phyloP scores from a whole-genome alignment of 345 rosid genomes.

The Citrus mangshanensis region DNA sequence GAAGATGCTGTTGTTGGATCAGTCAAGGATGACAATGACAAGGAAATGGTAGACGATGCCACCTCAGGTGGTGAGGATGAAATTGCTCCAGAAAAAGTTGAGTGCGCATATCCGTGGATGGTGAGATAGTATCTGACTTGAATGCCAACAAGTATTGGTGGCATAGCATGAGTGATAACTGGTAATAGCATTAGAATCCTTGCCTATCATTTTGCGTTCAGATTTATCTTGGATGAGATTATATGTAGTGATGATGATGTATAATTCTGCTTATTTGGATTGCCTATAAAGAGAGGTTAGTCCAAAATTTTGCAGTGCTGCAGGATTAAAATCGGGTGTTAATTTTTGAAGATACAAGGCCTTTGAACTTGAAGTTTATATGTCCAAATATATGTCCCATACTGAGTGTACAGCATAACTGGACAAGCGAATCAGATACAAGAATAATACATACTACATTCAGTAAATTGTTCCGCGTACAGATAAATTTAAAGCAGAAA shows the following conservation, averaged over 20 bases:
- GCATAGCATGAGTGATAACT: conserved; percentile 12
- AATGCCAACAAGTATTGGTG: not conserved
- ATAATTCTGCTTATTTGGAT: conserved; percentile 24
- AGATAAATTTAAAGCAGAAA: no score
- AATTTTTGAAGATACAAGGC: not conserved
- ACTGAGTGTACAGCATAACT: no score
- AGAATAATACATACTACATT: no score
- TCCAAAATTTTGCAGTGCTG: conserved; percentile 28
- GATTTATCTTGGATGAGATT: not conserved
- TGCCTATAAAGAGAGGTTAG: not conserved
- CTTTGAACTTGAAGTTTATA: not conserved
- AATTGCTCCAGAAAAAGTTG: conserved; percentile 15
- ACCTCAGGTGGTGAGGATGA: conserved; percentile 35
- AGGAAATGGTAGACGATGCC: conserved; percentile 28
- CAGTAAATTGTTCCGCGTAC: no score
- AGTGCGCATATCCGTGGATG: conserved; percentile 14
- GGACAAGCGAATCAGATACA: no score
- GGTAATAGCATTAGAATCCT: conserved; percentile 8
- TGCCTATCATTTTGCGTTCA: not conserved
- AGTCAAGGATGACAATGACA: conserved; percentile 28
- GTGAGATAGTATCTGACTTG: not conserved
- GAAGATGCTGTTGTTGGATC: conserved; percentile 12
- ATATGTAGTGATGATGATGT: not conserved
- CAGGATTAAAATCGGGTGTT: not conserved
- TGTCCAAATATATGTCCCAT: no score